Conservation (phyloP, 1,284 basidiomycete species). For the Cystobasidiaceae sp. region DNA sequence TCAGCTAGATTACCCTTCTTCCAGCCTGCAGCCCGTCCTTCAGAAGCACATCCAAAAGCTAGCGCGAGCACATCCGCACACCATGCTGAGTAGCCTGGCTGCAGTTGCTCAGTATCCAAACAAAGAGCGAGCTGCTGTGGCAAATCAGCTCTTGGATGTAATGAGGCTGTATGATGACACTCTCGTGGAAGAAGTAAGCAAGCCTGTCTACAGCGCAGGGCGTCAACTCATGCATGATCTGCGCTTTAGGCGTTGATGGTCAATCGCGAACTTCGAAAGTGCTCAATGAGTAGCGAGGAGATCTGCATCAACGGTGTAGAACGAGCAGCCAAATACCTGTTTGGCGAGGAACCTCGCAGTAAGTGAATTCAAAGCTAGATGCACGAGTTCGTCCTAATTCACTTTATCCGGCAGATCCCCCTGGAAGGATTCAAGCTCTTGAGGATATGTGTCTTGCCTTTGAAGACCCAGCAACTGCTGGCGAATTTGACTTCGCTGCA, state of each 20-base stretch:
- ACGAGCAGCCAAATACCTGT: conserved; percentile 25
- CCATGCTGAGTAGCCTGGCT: conserved; percentile 18
- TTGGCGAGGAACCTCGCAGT: conserved; percentile 11
- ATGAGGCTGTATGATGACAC: conserved; percentile 22
- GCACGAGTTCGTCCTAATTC: neutral
- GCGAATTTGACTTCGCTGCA: conserved; percentile 6
- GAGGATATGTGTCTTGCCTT: conserved; percentile 10
- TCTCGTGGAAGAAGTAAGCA: conserved; percentile 21
- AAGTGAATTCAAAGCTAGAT: neutral
- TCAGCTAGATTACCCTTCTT: conserved; percentile 6
- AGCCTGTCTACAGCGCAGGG: too few relatives aligned
- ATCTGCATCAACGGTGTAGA: conserved; percentile 23
- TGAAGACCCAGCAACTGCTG: conserved; percentile 14
- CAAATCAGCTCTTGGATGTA: conserved; percentile 14
- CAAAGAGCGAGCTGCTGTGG: conserved; percentile 9
- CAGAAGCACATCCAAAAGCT: conserved; percentile 22
- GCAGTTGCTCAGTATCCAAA: conserved; percentile 18
- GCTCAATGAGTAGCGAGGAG: conserved; percentile 24
- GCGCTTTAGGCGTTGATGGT: conserved; percentile 18
- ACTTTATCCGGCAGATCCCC: neutral
- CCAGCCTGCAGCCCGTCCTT: conserved; percentile 1
- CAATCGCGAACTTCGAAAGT: conserved; percentile 19
- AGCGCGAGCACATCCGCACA: conserved; percentile 22
- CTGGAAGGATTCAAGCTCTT: conserved; percentile 4
- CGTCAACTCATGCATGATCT: too few relatives aligned